These are phyloP conservation scores for Leccinum incarnatum DNA, from an alignment of 768 basidiomycete species.

Conservation along the genomic window DNA sequence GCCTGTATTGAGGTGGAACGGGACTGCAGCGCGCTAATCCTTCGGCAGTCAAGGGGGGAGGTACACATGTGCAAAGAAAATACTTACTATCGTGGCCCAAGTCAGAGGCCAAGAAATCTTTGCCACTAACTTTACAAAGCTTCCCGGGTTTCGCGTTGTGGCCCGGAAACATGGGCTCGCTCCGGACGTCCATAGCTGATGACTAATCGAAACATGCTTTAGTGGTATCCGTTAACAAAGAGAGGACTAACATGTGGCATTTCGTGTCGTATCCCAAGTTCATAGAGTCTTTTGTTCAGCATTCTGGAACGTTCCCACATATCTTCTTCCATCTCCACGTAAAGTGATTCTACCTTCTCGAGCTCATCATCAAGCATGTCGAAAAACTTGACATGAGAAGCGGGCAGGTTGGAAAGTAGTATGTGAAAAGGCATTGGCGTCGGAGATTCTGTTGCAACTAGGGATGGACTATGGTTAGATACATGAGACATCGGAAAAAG, in stretches of 20 bases:
- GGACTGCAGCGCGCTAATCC: background rate
- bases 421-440: slow-evolving; percentile 40
- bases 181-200: slow-evolving; percentile 1
- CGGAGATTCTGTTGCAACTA: background rate
- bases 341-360: slow-evolving; percentile 85
- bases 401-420: slow-evolving; percentile 53
- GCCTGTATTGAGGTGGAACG: background rate
- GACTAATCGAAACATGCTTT: slow-evolving; percentile 6
- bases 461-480: background rate
- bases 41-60: background rate
- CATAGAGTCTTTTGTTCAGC: slow-evolving; percentile 67
- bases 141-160: background rate
- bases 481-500: slow-evolving; percentile 20
- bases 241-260: slow-evolving; percentile 47
- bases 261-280: slow-evolving; percentile 66
- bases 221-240: background rate
- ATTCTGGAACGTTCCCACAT: slow-evolving; percentile 45
- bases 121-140: background rate
- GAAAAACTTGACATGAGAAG: slow-evolving; percentile 69
- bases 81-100: slow-evolving; percentile 10
- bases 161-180: slow-evolving; percentile 4
- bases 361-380: slow-evolving; percentile 70
- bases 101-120: slow-evolving; percentile 9
- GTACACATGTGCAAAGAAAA: background rate
- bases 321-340: slow-evolving; percentile 62